Conservation (phyloP, 371 early-diverging fungal species). For the Apophysomyces sp. region DNA sequence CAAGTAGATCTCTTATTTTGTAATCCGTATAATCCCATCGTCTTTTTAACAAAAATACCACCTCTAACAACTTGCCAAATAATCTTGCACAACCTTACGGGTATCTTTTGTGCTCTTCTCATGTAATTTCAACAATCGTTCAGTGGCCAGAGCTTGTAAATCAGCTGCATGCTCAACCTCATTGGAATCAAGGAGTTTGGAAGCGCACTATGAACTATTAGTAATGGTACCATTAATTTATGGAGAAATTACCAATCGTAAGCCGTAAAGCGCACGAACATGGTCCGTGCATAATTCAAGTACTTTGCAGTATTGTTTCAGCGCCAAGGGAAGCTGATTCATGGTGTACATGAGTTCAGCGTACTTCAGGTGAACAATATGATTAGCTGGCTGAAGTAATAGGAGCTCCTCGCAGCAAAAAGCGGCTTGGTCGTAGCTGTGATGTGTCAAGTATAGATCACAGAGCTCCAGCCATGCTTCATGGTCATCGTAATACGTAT, state of each 20-base stretch:
- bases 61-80: conserved; percentile 13
- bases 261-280: conserved; percentile 75
- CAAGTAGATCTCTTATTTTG: background rate
- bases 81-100: conserved; percentile 28
- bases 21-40: background rate
- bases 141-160: conserved; percentile 63
- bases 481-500: conserved; percentile 78
- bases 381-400: conserved; percentile 78
- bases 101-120: conserved; percentile 17
- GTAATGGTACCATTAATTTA: background rate
- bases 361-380: conserved; percentile 82
- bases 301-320: conserved; percentile 76
- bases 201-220: conserved; percentile 26
- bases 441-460: conserved; percentile 63
- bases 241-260: conserved; percentile 54
- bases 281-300: conserved; percentile 75
- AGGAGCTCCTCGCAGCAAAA: conserved; percentile 90
- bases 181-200: conserved; percentile 37
- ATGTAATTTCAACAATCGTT: conserved; percentile 55
- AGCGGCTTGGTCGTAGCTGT: conserved; percentile 82
- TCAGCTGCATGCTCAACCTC: conserved; percentile 45
- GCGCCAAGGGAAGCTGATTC: conserved; percentile 55
- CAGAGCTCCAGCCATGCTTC: conserved; percentile 90
- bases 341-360: conserved; percentile 83
- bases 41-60: background rate